Conservation (phyloP, 2,329 filamentous ascomycete genomes). For the Westerdykella aurantiaca region DNA sequence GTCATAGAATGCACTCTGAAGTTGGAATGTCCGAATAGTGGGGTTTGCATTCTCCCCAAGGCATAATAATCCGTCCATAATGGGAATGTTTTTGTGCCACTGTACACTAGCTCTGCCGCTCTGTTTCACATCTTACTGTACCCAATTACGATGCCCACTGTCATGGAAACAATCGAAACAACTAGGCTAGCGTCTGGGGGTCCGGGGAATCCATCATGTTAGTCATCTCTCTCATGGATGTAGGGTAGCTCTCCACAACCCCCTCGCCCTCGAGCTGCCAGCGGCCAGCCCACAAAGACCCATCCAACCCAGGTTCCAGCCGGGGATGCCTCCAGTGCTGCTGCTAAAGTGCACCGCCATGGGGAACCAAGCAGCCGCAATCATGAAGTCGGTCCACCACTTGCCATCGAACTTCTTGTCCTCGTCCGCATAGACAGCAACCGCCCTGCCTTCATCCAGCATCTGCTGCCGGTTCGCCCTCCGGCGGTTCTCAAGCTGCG, state of each 20-base stretch:
- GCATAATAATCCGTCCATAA: too few relatives aligned
- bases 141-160: too few relatives aligned
- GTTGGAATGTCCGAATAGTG: too few relatives aligned
- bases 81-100: too few relatives aligned
- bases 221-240: too few relatives aligned
- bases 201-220: too few relatives aligned
- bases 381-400: slow-evolving; percentile 42
- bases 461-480: slow-evolving; percentile 24
- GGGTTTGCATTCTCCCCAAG: too few relatives aligned
- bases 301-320: slow-evolving; percentile 43
- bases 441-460: slow-evolving; percentile 22
- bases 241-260: slow-evolving; percentile 28
- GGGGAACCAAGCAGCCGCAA: slow-evolving; percentile 41
- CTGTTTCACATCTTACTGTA: too few relatives aligned
- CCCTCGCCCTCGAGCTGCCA: slow-evolving; percentile 29
- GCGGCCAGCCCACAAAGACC: slow-evolving; percentile 39
- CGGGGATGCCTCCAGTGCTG: slow-evolving; percentile 36
- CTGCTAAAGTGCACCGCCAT: slow-evolving; percentile 41
- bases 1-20: too few relatives aligned
- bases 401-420: slow-evolving; percentile 34
- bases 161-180: too few relatives aligned
- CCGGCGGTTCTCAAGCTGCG: slow-evolving; percentile 37
- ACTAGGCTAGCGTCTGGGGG: too few relatives aligned
- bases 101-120: too few relatives aligned
- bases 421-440: slow-evolving; percentile 32